Percentiles rank a stretch among this genome's conserved stretches.
These are phyloP conservation scores for Protoeuglena noctilucae DNA, from an alignment of 139 green algal species.

Conservation along the genomic window DNA sequence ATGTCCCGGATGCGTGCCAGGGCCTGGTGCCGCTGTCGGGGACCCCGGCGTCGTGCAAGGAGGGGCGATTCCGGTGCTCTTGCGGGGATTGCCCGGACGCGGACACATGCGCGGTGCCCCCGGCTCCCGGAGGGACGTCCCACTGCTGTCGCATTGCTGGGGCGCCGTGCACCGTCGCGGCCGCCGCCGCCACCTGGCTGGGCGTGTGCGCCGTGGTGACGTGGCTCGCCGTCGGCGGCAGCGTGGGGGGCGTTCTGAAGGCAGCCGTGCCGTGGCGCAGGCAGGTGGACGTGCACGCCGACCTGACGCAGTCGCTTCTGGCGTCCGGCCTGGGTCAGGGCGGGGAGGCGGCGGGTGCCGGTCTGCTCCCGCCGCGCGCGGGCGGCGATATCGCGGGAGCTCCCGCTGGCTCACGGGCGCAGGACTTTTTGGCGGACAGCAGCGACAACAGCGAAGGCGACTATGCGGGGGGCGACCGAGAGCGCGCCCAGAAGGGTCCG, in stretches of 20 bases:
- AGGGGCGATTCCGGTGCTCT: constrained; percentile 53
- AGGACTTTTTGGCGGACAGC: too few relatives aligned
- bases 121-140: constrained; percentile 1
- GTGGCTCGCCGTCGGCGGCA: constrained; percentile 33
- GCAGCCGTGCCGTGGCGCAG: constrained; percentile 6
- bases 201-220: too few relatives aligned
- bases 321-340: too few relatives aligned
- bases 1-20: not conserved
- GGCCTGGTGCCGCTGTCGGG: constrained; percentile 30
- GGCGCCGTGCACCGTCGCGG: not conserved
- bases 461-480: too few relatives aligned
- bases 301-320: too few relatives aligned
- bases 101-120: constrained; percentile 24
- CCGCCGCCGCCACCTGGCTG: not conserved
- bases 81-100: constrained; percentile 72
- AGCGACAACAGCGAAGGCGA: too few relatives aligned
- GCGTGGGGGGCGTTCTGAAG: constrained; percentile 16
- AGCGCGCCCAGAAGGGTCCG: too few relatives aligned
- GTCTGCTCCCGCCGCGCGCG: too few relatives aligned
- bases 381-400: too few relatives aligned
- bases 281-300: too few relatives aligned
- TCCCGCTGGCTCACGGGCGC: too few relatives aligned
- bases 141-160: not conserved
- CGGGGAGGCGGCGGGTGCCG: too few relatives aligned
- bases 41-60: constrained; percentile 37